Percentiles rank a stretch among this genome's conserved stretches.
Evolutionary conservation across 257 asterid genomes (phyloP).

Genomic region (Cordia subcordata): DNA sequence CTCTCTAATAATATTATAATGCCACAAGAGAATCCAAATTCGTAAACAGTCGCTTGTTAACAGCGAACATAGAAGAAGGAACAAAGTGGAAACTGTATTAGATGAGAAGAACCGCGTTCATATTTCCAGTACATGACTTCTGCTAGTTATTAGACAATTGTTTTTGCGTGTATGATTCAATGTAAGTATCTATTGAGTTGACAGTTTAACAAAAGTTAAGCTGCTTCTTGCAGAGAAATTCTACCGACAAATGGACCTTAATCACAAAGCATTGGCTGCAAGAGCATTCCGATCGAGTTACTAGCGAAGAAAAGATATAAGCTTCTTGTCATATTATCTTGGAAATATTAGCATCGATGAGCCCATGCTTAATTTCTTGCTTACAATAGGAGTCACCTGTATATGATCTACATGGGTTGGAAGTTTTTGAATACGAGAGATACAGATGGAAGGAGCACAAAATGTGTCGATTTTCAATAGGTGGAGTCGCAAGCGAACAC

Average conservation of each 20-base stretch:
- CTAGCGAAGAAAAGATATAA: conserved; percentile 27
- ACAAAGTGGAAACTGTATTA: not conserved
- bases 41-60: conserved; percentile 5
- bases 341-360: conserved; percentile 16
- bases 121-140: not conserved
- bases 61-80: not conserved
- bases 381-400: too few relatives aligned
- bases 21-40: too few relatives aligned
- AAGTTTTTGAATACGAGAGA: not conserved
- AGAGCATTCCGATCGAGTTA: conserved; percentile 17
- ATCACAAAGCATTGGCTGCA: conserved; percentile 11
- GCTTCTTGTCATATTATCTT: conserved; percentile 17
- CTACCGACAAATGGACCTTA: conserved; percentile 11
- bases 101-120: not conserved
- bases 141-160: conserved; percentile 4
- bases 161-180: not conserved
- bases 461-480: not conserved
- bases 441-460: conserved; percentile 2
- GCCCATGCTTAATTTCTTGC: conserved; percentile 5
- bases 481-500: not conserved
- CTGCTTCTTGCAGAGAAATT: too few relatives aligned
- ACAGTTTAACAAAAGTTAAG: conserved; percentile 4
- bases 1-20: too few relatives aligned
- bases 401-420: too few relatives aligned
- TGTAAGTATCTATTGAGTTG: conserved; percentile 9